These are phyloP conservation scores for Omphalotus olearius DNA, from an alignment of 1,284 basidiomycete genomes.

Conservation along the genomic window DNA sequence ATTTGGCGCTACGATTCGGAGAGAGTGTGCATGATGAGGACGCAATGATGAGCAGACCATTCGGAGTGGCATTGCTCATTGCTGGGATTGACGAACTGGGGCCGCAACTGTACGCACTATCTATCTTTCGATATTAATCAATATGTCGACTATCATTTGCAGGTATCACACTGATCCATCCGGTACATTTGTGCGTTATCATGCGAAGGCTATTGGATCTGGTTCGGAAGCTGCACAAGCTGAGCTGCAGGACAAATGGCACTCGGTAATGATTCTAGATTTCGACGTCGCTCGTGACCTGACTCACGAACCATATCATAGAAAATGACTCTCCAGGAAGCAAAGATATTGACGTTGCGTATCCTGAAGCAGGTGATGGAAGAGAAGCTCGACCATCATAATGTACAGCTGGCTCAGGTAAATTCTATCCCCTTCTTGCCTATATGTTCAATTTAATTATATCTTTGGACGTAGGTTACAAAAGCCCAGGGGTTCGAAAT, in stretches of 20 bases:
- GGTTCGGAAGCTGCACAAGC: conserved; percentile 98
- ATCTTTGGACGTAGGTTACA: conserved; percentile 7
- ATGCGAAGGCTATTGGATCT: conserved; percentile 98
- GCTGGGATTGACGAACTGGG: conserved; percentile 96
- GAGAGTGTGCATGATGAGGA: conserved; percentile 99
- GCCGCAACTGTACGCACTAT: conserved; percentile 76
- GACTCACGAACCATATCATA: conserved; percentile 29
- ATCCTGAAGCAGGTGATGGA: conserved; percentile 99
- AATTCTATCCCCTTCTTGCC: conserved; percentile 18
- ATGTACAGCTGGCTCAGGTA: conserved; percentile 95
- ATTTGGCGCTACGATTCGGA: conserved; percentile 95
- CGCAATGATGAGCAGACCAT: conserved; percentile 98
- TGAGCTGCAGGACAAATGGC: conserved; percentile 96
- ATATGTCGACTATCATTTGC: conserved; percentile 11
- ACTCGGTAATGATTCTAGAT: conserved; percentile 61
- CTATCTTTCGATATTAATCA: conserved; percentile 7
- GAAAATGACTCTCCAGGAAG: conserved; percentile 93
- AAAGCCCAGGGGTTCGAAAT: conserved; percentile 14
- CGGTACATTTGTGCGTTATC: conserved; percentile 96
- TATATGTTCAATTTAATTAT: not conserved
- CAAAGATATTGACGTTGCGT: conserved; percentile 81
- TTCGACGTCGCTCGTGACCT: conserved; percentile 1
- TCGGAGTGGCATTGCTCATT: conserved; percentile 96
- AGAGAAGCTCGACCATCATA: conserved; percentile 97
- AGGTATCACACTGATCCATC: conserved; percentile 99